Percentiles rank a stretch among this genome's conserved stretches.
These are phyloP conservation scores for Zizania latifolia DNA, from an alignment of 176 grass and related monocot genomes.

Conservation along the genomic window DNA sequence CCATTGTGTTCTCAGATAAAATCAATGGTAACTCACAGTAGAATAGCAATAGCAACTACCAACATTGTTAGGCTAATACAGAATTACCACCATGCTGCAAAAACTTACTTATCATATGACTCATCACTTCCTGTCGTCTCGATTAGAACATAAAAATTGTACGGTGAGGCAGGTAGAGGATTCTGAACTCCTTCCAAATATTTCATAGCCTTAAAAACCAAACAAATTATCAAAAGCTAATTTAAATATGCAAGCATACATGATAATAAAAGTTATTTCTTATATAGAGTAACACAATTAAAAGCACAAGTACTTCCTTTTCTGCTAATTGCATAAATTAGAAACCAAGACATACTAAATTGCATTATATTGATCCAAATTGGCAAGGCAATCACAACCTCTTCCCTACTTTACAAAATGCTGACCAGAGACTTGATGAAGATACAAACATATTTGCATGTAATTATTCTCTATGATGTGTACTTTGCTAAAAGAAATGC, in stretches of 20 bases:
- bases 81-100: background rate
- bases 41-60: background rate
- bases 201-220: slow-evolving; percentile 55
- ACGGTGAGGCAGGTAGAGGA: slow-evolving; percentile 56
- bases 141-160: slow-evolving; percentile 86
- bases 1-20: background rate
- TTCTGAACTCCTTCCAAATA: slow-evolving; percentile 88
- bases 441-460: background rate
- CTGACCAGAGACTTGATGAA: background rate
- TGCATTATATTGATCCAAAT: background rate
- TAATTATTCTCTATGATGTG: background rate
- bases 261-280: slow-evolving; percentile 7
- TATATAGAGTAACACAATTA: background rate
- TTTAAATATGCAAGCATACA: slow-evolving; percentile 26
- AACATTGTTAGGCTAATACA: background rate
- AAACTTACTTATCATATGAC: slow-evolving; percentile 80
- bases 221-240: slow-evolving; percentile 28
- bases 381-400: background rate
- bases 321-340: background rate
- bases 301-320: background rate
- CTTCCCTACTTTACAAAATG: slow-evolving; percentile 9
- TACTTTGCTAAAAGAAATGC: background rate
- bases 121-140: slow-evolving; percentile 95
- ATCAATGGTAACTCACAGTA: background rate
- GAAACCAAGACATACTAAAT: background rate